phyloP scores from a whole-genome alignment of 1,139 yeast species.

The Sugiyamaella japonica region DNA sequence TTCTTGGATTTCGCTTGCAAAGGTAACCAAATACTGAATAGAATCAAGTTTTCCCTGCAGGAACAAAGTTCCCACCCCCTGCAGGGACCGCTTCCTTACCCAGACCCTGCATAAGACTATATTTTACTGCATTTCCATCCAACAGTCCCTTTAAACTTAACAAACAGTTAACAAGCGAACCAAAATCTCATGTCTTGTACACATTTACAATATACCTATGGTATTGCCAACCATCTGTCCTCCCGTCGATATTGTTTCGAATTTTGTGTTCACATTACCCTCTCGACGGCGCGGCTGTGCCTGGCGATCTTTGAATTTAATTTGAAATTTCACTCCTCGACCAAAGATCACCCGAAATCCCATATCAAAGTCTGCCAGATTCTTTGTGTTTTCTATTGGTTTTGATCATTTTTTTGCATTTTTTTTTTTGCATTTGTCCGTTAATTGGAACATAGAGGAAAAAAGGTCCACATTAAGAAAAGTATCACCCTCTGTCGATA shows the following conservation, averaged over 20 bases:
- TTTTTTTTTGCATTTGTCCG: background rate
- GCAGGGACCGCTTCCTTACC: background rate
- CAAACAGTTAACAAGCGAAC: background rate
- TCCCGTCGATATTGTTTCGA: background rate
- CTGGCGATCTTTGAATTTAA: conserved; percentile 1
- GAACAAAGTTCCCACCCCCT: background rate
- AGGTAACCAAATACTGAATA: background rate
- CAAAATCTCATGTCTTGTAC: too few species aligned
- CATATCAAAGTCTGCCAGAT: background rate
- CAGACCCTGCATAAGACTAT: conserved; percentile 2
- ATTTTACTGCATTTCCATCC: background rate
- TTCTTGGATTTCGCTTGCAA: conserved; percentile 13
- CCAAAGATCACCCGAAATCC: background rate
- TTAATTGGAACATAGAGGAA: background rate
- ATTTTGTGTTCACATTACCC: background rate
- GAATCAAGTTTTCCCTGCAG: too few species aligned
- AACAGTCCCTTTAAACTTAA: background rate
- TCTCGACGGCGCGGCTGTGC: conserved; percentile 2
- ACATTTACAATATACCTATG: background rate
- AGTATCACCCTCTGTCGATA: background rate
- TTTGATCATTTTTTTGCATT: background rate
- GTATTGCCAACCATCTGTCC: background rate
- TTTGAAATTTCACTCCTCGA: conserved; percentile 11
- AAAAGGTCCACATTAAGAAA: background rate
- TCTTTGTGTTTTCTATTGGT: background rate